A percentile compares a stretch with the other conserved stretches of the same genome.
Conservation (phyloP, 441 rosid genomes). For the Populus trichocarpa region DNA sequence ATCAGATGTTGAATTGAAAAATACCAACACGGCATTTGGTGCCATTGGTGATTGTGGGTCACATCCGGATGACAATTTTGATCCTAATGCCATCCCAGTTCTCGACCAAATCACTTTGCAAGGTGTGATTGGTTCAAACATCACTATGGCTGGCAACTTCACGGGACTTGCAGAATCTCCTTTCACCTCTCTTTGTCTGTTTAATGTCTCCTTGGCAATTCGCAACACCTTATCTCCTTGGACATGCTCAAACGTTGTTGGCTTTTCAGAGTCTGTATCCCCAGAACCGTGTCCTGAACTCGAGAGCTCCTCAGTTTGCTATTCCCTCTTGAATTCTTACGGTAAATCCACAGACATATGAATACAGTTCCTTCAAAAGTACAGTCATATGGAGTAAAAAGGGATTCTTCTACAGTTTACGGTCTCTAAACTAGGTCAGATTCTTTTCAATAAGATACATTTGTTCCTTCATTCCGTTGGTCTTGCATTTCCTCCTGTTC, state of each 20-base stretch:
- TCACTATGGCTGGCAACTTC: slow-evolving; percentile 58
- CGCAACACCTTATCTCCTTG: slow-evolving; percentile 38
- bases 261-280: slow-evolving; percentile 56
- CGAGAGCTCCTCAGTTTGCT: slow-evolving; percentile 33
- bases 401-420: slow-evolving; percentile 23
- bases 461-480: slow-evolving; percentile 21
- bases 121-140: slow-evolving; percentile 50
- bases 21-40: slow-evolving; percentile 40
- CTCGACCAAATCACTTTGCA: slow-evolving; percentile 43
- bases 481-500: slow-evolving; percentile 22
- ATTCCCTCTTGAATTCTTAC: slow-evolving; percentile 18
- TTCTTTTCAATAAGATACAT: slow-evolving; percentile 50
- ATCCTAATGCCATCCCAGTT: slow-evolving; percentile 63
- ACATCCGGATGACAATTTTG: slow-evolving; percentile 72
- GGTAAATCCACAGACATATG: slow-evolving; percentile 36
- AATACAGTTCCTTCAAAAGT: slow-evolving; percentile 21
- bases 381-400: slow-evolving; percentile 1
- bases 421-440: slow-evolving; percentile 33
- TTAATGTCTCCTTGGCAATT: slow-evolving; percentile 48
- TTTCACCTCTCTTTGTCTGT: slow-evolving; percentile 59
- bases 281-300: slow-evolving; percentile 73
- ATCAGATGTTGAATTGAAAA: slow-evolving; percentile 38
- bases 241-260: slow-evolving; percentile 62
- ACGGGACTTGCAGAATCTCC: slow-evolving; percentile 64
- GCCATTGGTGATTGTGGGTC: slow-evolving; percentile 54